Base-by-base conservation (phyloP, 2,329 filamentous ascomycete species). In the Monosporascus sp. region DNA sequence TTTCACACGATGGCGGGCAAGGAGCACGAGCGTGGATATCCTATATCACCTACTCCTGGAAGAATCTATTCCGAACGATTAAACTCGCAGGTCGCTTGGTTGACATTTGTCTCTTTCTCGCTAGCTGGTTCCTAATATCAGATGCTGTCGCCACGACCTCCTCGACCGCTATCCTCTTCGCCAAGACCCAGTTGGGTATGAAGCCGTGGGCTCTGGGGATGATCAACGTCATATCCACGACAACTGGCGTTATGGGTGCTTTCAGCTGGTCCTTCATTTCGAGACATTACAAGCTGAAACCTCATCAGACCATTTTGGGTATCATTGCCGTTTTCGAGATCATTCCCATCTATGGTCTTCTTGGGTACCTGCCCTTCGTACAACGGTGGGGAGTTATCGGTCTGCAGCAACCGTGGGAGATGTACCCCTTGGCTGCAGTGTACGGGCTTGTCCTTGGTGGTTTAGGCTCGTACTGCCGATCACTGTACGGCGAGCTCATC, bases 381-480 rank as follows among this genome's bases (percentile, higher is more conserved):
- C 81, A 85, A 62, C 74, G 77, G 7, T 83, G 88, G 70, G 92
- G 90, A 1, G 84, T 89, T 5, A 74, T 91, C 41, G 94, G 94
- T 1, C 78, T 99, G n/a, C 91, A 96, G 70, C 86, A 94, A 67
- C 87, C 89, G 3, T 96, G 91, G 89, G 94, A 99, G 64, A 97
- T 99, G 90, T 97, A 94, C 63, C 89, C 90, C 0, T 74, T 99
- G 1, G 92, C 90, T 0, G 88, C 89, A 3, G 83, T 97, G 14
- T 97, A 97, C 69, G 94, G 94, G 0, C 83, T 99, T 49, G 92
- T 97, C 2, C 83, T 97, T 31, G 94, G 94, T n/a, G 94, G 94
- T 0, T 74, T 99, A 41, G 90, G 89, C 54, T 88, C 88, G 24
- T 97, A 97, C 71, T 97, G 94, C 67, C 87, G 94, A 43, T 92